A percentile compares a stretch with the other conserved stretches of the same genome.
phyloP scores from a whole-genome alignment of 202 grass and related monocot species.

The Saccharum hybrid region DNA sequence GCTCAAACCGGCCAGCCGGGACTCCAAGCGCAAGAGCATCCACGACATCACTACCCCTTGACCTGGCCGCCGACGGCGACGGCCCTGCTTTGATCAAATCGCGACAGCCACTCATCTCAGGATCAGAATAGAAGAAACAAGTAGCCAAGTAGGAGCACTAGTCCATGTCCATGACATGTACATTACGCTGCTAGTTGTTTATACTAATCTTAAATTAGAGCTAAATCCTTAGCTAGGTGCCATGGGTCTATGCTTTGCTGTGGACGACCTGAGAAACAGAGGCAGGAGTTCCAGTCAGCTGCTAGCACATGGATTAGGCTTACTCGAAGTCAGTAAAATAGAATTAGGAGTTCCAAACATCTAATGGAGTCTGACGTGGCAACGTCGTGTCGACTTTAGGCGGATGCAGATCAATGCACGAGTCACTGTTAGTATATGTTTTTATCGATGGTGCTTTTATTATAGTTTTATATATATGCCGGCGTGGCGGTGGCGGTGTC shows the following conservation, averaged over 20 bases:
- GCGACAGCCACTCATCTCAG: not conserved
- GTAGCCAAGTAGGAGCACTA: not conserved
- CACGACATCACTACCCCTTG: conserved; percentile 90
- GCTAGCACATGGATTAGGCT: conserved; percentile 39
- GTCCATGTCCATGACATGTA: conserved; percentile 29
- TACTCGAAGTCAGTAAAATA: not conserved
- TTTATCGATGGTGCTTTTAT: not conserved
- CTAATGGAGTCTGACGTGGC: conserved; percentile 43
- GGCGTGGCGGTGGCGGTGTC: conserved; percentile 3
- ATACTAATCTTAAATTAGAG: not conserved
- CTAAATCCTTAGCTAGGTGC: not conserved
- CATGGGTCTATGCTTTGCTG: not conserved
- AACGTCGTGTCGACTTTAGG: not conserved
- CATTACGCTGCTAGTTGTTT: conserved; percentile 29
- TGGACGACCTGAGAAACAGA: conserved; percentile 20
- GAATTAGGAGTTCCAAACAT: not conserved
- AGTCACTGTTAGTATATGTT: conserved; percentile 7
- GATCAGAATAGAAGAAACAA: not conserved
- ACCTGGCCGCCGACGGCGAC: not conserved
- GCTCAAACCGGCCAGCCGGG: conserved; percentile 51
- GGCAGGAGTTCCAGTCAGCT: not conserved
- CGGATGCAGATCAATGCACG: conserved; percentile 2
- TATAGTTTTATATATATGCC: not conserved
- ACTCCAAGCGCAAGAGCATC: conserved; percentile 97
- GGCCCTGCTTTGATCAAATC: not conserved